phyloP scores from a whole-genome alignment of 2,329 filamentous ascomycete genomes.

The Beauveria sp. region DNA sequence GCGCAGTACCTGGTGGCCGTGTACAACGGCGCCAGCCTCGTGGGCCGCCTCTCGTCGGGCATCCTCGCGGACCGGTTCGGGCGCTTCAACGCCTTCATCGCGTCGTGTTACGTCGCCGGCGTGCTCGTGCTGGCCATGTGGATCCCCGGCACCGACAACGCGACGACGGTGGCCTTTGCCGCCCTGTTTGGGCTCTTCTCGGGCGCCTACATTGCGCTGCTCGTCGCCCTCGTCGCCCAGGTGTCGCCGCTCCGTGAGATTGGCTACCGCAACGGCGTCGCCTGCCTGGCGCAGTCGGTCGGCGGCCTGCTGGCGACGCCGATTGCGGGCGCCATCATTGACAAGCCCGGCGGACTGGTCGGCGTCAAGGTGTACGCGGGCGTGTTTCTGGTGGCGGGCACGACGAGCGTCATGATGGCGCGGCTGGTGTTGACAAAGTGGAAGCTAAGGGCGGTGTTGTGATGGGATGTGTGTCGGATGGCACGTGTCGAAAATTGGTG shows the following conservation, averaged over 20 bases:
- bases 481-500: too few species aligned
- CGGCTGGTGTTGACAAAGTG: constrained; percentile 13
- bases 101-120: constrained; percentile 33
- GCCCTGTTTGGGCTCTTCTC: constrained; percentile 24
- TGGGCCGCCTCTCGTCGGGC: constrained; percentile 18
- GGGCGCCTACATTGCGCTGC: constrained; percentile 21
- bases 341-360: constrained; percentile 11
- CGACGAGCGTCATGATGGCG: constrained; percentile 14
- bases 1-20: constrained; percentile 18
- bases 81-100: constrained; percentile 27
- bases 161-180: constrained; percentile 20
- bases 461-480: not conserved
- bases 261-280: constrained; percentile 43
- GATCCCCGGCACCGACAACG: constrained; percentile 20
- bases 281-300: constrained; percentile 13
- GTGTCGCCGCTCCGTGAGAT: constrained; percentile 47
- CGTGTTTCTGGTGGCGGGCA: constrained; percentile 14
- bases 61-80: constrained; percentile 19
- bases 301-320: constrained; percentile 15
- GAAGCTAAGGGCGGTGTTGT: constrained; percentile 13
- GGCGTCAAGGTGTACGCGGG: constrained; percentile 16
- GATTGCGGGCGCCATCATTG: constrained; percentile 17
- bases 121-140: constrained; percentile 26
- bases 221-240: constrained; percentile 27
- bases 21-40: constrained; percentile 18